Evolutionary conservation across 2,329 filamentous ascomycete species (phyloP).

Genomic region (Paecilomyces variotii): DNA sequence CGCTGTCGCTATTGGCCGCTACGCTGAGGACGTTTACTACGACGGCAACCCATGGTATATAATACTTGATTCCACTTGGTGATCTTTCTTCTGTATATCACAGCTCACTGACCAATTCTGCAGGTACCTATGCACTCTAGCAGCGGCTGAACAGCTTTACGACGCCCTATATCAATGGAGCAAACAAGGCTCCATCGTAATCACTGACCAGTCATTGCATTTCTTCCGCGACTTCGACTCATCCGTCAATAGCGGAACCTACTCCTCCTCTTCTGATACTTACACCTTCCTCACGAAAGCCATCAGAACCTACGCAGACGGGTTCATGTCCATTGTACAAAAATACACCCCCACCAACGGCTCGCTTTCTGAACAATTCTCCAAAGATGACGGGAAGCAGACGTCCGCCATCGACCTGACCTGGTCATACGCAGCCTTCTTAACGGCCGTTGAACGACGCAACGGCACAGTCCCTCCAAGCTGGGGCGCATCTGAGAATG

Average conservation of each 20-base stretch:
- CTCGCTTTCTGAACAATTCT: conserved; percentile 35
- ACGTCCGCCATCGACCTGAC: conserved; percentile 36
- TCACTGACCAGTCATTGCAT: conserved; percentile 56
- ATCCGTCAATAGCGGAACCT: conserved; percentile 54
- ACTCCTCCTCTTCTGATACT: conserved; percentile 46
- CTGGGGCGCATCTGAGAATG: conserved; percentile 4
- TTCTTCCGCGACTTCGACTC: conserved; percentile 65
- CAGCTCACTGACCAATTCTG: not conserved
- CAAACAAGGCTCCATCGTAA: conserved; percentile 51
- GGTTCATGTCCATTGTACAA: conserved; percentile 41
- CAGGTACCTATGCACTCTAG: conserved; percentile 59
- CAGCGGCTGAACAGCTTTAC: conserved; percentile 73
- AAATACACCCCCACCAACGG: conserved; percentile 5
- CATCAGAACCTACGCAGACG: conserved; percentile 56
- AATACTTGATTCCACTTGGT: not conserved
- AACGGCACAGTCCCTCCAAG: conserved; percentile 5
- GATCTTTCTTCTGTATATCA: not conserved
- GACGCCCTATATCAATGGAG: conserved; percentile 68
- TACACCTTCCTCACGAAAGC: conserved; percentile 52
- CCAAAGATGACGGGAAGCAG: conserved; percentile 23
- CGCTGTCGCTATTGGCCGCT: conserved; percentile 49
- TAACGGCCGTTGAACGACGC: conserved; percentile 27
- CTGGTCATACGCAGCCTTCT: conserved; percentile 38
- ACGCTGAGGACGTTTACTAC: conserved; percentile 66
- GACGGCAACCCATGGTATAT: conserved; percentile 66